phyloP scores from a whole-genome alignment of 306 rosid species.

The Pyrus betulifolia region DNA sequence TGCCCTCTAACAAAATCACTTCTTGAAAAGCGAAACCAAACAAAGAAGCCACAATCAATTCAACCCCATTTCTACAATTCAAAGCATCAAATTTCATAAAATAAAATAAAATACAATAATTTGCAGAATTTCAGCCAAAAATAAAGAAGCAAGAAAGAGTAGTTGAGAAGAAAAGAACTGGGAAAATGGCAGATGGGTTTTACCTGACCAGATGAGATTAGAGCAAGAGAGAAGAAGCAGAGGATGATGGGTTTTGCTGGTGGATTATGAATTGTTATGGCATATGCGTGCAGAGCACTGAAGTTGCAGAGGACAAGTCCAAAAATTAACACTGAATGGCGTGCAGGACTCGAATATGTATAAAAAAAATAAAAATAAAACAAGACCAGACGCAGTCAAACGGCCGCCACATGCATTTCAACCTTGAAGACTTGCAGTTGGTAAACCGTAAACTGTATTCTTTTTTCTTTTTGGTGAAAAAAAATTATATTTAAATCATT shows the following conservation, averaged over 20 bases:
- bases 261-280: not conserved
- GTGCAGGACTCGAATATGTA: not conserved
- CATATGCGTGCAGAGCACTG: not conserved
- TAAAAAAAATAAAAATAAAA: too few relatives aligned
- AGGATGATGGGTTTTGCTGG: not conserved
- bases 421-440: not conserved
- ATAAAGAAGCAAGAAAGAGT: not conserved
- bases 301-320: not conserved
- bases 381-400: not conserved
- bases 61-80: not conserved
- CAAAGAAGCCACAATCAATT: not conserved
- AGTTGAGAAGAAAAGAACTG: slow-evolving; percentile 20
- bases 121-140: not conserved
- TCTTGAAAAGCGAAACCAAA: not conserved
- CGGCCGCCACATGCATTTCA: not conserved
- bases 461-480: not conserved
- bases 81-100: not conserved
- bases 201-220: not conserved
- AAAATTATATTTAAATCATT: too few relatives aligned
- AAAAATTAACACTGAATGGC: not conserved
- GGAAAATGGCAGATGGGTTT: not conserved
- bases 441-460: not conserved
- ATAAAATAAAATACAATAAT: not conserved
- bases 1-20: not conserved
- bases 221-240: slow-evolving; percentile 1